These are phyloP conservation scores for Xylariaceae sp. DNA, from an alignment of 2,329 filamentous ascomycete genomes.

Conservation along the genomic window DNA sequence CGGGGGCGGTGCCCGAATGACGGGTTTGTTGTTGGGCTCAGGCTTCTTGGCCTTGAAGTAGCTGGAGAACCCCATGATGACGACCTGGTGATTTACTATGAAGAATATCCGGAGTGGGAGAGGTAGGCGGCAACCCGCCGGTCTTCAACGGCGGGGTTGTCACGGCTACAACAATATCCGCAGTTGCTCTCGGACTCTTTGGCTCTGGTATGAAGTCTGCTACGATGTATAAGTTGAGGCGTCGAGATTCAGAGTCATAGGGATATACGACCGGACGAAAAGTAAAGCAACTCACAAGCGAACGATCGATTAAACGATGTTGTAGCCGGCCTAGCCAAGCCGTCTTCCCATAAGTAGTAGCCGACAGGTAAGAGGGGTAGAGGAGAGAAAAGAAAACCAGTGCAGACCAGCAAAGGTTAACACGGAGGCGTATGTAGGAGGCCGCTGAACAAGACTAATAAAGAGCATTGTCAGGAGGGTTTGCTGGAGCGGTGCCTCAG, in stretches of 20 bases:
- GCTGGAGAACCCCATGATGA: constrained; percentile 54
- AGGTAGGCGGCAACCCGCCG: constrained; percentile 11
- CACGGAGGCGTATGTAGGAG: background rate
- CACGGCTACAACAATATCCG: background rate
- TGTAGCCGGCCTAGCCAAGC: background rate
- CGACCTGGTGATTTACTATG: constrained; percentile 3
- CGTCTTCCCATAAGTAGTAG: background rate
- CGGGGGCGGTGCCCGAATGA: constrained; percentile 23
- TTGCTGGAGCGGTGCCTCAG: constrained; percentile 12
- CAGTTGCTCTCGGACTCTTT: background rate
- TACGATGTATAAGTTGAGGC: background rate
- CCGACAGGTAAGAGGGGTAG: background rate
- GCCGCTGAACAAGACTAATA: background rate
- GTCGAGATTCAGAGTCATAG: background rate
- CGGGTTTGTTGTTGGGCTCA: constrained; percentile 27
- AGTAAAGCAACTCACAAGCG: background rate
- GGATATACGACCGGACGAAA: too few species aligned
- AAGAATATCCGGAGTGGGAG: constrained; percentile 1
- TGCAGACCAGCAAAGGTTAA: background rate
- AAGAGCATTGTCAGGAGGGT: constrained; percentile 6
- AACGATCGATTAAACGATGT: background rate
- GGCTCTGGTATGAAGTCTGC: background rate
- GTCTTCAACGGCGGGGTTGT: constrained; percentile 2
- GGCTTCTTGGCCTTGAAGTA: constrained; percentile 59
- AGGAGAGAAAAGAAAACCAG: background rate